Percentiles rank a stretch among this genome's conserved stretches.
Evolutionary conservation across 176 grass and related monocot genomes (phyloP).

Genomic region (Lolium rigidum): DNA sequence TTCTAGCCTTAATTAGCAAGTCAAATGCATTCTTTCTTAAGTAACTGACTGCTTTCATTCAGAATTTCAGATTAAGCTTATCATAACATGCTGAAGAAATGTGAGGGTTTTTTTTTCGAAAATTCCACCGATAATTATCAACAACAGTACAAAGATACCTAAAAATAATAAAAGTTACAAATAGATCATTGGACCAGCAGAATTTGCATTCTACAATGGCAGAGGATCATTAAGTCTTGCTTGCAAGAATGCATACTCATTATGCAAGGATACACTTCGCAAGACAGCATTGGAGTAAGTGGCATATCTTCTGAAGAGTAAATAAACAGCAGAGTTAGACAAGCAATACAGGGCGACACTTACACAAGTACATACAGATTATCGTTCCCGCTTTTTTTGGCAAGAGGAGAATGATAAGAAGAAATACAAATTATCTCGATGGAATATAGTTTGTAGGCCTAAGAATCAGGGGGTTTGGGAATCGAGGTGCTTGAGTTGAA

Average conservation of each 20-base stretch:
- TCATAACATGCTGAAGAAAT: neutral
- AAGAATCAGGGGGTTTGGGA: too few relatives aligned
- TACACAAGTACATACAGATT: neutral
- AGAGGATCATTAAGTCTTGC: constrained; percentile 38
- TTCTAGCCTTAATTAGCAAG: constrained; percentile 23
- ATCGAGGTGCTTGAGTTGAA: too few relatives aligned
- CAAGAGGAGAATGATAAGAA: too few relatives aligned
- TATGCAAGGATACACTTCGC: constrained; percentile 18
- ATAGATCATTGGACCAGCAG: too few relatives aligned
- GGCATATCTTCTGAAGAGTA: neutral
- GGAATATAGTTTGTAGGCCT: too few relatives aligned
- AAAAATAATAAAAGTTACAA: too few relatives aligned
- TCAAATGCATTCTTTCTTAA: constrained; percentile 12
- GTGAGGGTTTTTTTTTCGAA: neutral
- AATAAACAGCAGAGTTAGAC: constrained; percentile 6
- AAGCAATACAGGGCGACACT: neutral
- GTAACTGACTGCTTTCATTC: constrained; percentile 16
- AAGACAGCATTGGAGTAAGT: neutral
- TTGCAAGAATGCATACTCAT: constrained; percentile 32
- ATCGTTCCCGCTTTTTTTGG: too few relatives aligned
- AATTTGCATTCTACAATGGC: neutral
- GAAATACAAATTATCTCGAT: too few relatives aligned
- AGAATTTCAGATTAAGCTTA: constrained; percentile 18
- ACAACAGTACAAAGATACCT: too few relatives aligned
- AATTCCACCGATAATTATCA: too few relatives aligned